A percentile compares a stretch with the other conserved stretches of the same genome.
These are phyloP conservation scores for Phialocephala sp. DNA, from an alignment of 2,329 filamentous ascomycete genomes.

Conservation along the genomic window DNA sequence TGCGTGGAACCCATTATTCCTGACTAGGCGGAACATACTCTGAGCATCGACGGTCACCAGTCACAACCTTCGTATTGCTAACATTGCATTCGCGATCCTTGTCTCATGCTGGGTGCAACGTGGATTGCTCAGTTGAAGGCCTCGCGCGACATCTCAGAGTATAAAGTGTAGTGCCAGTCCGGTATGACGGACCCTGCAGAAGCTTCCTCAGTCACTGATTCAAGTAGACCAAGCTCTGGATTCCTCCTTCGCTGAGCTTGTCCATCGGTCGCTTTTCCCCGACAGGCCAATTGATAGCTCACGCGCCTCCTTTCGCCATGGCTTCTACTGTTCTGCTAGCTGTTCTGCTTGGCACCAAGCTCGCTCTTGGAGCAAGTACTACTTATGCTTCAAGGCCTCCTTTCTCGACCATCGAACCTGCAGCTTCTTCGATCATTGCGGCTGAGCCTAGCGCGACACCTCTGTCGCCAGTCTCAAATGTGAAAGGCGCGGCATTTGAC, in stretches of 20 bases:
- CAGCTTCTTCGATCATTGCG: slow-evolving; percentile 43
- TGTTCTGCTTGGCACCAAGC: slow-evolving; percentile 16
- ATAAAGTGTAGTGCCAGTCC: slow-evolving; percentile 12
- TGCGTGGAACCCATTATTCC: neutral
- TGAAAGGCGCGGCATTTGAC: slow-evolving; percentile 60
- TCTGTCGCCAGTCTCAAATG: slow-evolving; percentile 51
- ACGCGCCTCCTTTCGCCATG: neutral
- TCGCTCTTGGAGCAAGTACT: slow-evolving; percentile 2
- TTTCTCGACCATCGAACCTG: slow-evolving; percentile 31
- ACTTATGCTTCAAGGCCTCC: slow-evolving; percentile 22
- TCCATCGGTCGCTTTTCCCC: neutral
- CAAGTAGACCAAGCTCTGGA: slow-evolving; percentile 5
- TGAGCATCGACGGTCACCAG: neutral
- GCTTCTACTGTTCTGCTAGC: slow-evolving; percentile 14
- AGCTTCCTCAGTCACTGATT: neutral
- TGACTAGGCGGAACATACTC: neutral
- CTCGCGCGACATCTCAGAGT: neutral
- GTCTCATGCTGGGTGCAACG: neutral
- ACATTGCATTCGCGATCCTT: neutral
- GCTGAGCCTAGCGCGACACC: slow-evolving; percentile 53
- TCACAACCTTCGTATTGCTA: neutral
- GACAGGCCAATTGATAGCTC: neutral
- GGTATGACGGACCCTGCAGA: neutral
- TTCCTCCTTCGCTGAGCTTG: neutral
- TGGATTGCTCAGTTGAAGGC: neutral